Percentiles rank a stretch among this genome's conserved stretches.
Conservation (phyloP, 306 rosid species). For the Gastrolobium villosum region DNA sequence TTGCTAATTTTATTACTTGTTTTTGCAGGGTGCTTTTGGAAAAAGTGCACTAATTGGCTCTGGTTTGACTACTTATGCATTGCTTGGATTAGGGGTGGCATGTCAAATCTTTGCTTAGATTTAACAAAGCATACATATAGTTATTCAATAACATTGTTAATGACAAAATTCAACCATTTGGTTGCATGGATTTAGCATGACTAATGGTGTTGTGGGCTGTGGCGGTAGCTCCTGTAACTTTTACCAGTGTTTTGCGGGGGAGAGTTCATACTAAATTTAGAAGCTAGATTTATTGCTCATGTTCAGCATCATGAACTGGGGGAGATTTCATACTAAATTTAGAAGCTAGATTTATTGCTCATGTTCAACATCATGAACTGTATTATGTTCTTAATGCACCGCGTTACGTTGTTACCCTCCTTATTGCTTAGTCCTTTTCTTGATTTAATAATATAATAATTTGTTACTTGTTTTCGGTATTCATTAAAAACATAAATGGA, state of each 20-base stretch:
- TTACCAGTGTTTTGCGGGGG: not conserved
- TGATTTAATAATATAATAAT: not conserved
- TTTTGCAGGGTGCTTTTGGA: constrained; percentile 92
- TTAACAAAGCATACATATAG: not conserved
- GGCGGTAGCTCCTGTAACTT: not conserved
- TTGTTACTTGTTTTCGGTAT: not conserved
- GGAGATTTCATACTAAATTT: no score
- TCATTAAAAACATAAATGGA: not conserved
- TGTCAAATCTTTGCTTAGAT: constrained; percentile 42
- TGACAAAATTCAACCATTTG: not conserved
- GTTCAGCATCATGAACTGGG: no score
- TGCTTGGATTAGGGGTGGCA: constrained; percentile 98
- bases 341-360: not conserved
- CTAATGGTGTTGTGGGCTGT: constrained; percentile 28
- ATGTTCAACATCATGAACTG: not conserved
- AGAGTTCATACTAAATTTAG: no score
- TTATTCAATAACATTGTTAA: constrained; percentile 20
- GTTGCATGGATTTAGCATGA: constrained; percentile 4
- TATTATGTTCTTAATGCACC: not conserved
- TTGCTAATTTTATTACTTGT: constrained; percentile 38
- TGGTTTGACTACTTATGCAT: constrained; percentile 82
- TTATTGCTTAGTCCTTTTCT: not conserved
- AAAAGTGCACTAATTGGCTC: constrained; percentile 75
- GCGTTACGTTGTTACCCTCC: constrained; percentile 8
- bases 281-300: no score